Evolutionary conservation across 148 eudicot species (phyloP), one percentile per base, ranked within the genome.

Genomic region (Cornus suecica): DNA sequence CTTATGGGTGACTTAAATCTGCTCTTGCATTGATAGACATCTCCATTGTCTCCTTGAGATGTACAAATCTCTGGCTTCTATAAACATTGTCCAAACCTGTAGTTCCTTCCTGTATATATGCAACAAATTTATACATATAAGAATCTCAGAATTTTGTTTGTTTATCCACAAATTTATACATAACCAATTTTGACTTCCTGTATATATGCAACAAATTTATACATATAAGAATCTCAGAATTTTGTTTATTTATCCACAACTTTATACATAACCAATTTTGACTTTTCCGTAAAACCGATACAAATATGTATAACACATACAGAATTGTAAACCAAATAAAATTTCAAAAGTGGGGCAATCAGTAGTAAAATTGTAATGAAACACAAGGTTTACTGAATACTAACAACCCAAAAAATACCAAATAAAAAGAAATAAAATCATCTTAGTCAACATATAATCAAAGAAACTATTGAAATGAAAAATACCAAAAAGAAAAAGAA

Each of bases 401-500:
- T n/a, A n/a, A n/a, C n/a, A n/a, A n/a, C n/a, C n/a, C n/a, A n/a
- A n/a, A n/a, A n/a, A n/a, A n/a, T n/a, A n/a, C n/a, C n/a, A n/a
- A n/a, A n/a, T n/a, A n/a, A n/a, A n/a, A n/a, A n/a, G n/a, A n/a
- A n/a, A n/a, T n/a, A n/a, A n/a, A n/a, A n/a, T n/a, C n/a, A n/a
- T n/a, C n/a, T n/a, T n/a, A n/a, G n/a, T n/a, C n/a, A n/a, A n/a
- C n/a, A n/a, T n/a, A n/a, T n/a, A n/a, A n/a, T n/a, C n/a, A n/a
- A 54, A 1, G 22, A 1, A 15, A 20, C 23, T 54, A 20, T 20
- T 14, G 18, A 54, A 54, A 54, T 84, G 69, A 86, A 83, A 74
- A 79, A 84, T 29, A 84, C 82, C 69, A 84, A 69, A 77, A 83
- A 81, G 77, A 81, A 69, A 77, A 83, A 81, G 77, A 81, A 80